Evolutionary conservation across 306 rosid genomes (phyloP).

Genomic region (Quercus variabilis): DNA sequence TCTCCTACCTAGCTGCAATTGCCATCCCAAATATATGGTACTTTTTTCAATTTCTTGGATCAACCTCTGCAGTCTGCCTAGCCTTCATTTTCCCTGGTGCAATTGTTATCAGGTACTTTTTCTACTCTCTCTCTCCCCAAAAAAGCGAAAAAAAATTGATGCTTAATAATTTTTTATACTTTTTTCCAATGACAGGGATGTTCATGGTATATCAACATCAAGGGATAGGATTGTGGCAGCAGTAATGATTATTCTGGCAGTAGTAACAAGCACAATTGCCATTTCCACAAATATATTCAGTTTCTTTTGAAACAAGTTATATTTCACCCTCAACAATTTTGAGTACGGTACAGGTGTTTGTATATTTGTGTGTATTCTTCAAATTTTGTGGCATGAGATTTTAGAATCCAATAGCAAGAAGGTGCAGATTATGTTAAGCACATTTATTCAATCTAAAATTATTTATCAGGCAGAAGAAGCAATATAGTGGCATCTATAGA

Average conservation of each 20-base stretch:
- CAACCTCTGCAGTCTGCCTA: conserved; percentile 75
- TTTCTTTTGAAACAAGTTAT: conserved; percentile 31
- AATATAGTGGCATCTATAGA: not conserved
- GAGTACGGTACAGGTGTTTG: not conserved
- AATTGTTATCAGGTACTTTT: conserved; percentile 68
- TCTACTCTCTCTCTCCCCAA: not conserved
- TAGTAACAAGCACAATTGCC: conserved; percentile 63
- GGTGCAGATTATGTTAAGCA: not conserved
- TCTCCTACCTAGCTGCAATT: conserved; percentile 76
- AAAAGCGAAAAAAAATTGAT: not conserved
- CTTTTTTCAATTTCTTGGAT: conserved; percentile 85
- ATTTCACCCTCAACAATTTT: not conserved
- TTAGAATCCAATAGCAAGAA: not conserved
- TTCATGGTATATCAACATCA: conserved; percentile 59
- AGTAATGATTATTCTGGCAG: conserved; percentile 63
- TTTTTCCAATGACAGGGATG: conserved; percentile 53
- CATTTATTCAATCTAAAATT: not conserved
- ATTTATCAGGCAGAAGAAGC: not conserved
- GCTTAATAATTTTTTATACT: not conserved
- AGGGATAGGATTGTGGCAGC: conserved; percentile 61
- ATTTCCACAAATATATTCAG: conserved; percentile 64
- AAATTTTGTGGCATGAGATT: not conserved
- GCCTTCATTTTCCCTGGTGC: conserved; percentile 86
- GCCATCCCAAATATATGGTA: conserved; percentile 89
- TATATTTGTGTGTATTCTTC: not conserved